A percentile compares a stretch with the other conserved stretches of the same genome.
Conservation (phyloP, 2,329 filamentous ascomycete genomes). For the Periconia macrospinosa region DNA sequence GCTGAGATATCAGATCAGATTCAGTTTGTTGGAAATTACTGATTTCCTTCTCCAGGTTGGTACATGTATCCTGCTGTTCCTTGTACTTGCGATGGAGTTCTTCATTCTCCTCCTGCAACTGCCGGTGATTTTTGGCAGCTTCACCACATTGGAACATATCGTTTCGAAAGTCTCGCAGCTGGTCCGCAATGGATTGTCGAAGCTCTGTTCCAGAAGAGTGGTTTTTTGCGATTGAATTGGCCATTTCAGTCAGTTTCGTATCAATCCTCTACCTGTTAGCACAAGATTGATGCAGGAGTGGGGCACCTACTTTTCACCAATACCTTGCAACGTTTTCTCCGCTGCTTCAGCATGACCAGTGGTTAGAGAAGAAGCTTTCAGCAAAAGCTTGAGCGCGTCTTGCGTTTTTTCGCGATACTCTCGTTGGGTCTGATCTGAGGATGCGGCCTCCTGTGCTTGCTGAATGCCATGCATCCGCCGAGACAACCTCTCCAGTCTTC, state of each 20-base stretch:
- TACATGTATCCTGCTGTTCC: constrained; percentile 14
- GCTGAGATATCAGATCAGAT: constrained; percentile 8
- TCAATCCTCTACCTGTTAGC: constrained; percentile 20
- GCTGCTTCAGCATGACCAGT: background rate
- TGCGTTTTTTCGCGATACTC: background rate
- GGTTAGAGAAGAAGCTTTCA: background rate
- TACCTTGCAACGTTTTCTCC: background rate
- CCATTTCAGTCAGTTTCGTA: constrained; percentile 18
- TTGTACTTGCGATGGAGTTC: constrained; percentile 14
- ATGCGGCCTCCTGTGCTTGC: background rate
- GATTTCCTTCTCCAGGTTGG: constrained; percentile 14
- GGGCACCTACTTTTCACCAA: background rate
- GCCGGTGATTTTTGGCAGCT: constrained; percentile 14
- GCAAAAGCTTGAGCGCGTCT: background rate
- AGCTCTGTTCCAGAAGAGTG: constrained; percentile 8
- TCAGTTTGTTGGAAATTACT: constrained; percentile 12
- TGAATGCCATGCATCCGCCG: background rate
- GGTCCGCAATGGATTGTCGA: constrained; percentile 9
- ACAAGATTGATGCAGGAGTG: background rate
- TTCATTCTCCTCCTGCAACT: constrained; percentile 15
- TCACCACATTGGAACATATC: constrained; percentile 26
- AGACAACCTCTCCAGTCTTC: background rate
- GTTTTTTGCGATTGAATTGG: constrained; percentile 1
- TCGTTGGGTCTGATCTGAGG: background rate
- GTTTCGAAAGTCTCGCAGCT: constrained; percentile 5